These are phyloP conservation scores for Penicillium taxi DNA, from an alignment of 495 filamentous ascomycete genomes.

Conservation along the genomic window DNA sequence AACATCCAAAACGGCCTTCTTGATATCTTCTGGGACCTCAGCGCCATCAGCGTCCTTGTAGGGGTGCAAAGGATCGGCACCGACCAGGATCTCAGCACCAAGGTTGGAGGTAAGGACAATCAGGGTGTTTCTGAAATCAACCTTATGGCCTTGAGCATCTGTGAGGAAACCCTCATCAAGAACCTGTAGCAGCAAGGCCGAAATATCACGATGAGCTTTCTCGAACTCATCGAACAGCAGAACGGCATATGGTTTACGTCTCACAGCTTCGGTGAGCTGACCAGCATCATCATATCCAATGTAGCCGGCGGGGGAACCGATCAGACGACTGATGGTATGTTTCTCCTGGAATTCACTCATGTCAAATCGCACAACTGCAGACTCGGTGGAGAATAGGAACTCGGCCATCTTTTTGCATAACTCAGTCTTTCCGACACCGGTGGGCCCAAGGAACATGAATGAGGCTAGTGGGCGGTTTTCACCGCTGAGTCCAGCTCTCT, in stretches of 20 bases:
- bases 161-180: constrained; percentile 95
- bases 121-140: constrained; percentile 93
- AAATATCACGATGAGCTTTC: constrained; percentile 94
- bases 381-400: constrained; percentile 88
- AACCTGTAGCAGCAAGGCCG: constrained; percentile 86
- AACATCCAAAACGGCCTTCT: constrained; percentile 80
- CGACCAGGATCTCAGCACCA: constrained; percentile 46
- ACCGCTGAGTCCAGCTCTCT: constrained; percentile 82
- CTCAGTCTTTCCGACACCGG: constrained; percentile 95
- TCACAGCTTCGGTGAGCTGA: constrained; percentile 90
- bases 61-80: constrained; percentile 33
- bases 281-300: constrained; percentile 96
- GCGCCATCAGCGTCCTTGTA: constrained; percentile 48
- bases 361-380: constrained; percentile 86
- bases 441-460: constrained; percentile 97
- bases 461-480: constrained; percentile 86
- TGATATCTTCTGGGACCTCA: constrained; percentile 61
- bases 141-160: constrained; percentile 88
- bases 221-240: constrained; percentile 96
- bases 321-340: constrained; percentile 86
- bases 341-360: constrained; percentile 99
- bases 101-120: constrained; percentile 96
- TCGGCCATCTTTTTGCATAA: constrained; percentile 91
- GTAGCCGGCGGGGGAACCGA: constrained; percentile 88
- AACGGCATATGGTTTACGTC: constrained; percentile 92